A percentile compares a stretch with the other conserved stretches of the same genome.
Evolutionary conservation across 192 early-diverging fungal genomes (phyloP).

Genomic region (Podila epicladia): DNA sequence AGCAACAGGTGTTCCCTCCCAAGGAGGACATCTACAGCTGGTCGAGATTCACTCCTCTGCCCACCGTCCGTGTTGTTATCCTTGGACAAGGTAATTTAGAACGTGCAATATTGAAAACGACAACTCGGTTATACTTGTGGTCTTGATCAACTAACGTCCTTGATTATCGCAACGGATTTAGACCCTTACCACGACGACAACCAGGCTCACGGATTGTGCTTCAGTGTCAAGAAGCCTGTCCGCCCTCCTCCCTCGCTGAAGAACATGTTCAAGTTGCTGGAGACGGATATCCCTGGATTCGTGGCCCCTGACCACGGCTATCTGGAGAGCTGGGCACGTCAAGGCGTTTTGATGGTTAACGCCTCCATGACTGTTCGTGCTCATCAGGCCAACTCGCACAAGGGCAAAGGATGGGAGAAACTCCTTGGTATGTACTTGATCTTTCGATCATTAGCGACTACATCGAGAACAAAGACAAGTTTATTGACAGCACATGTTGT

Average conservation of each 20-base stretch:
- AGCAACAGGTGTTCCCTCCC: slow-evolving; percentile 77
- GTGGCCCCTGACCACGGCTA: slow-evolving; percentile 78
- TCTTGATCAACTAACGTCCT: no score
- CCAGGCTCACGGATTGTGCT: slow-evolving; percentile 93
- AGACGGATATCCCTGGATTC: slow-evolving; percentile 78
- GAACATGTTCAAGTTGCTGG: slow-evolving; percentile 91
- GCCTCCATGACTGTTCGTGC: slow-evolving; percentile 86
- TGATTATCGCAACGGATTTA: slow-evolving; percentile 10
- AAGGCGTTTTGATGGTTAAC: slow-evolving; percentile 93
- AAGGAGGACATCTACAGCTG: slow-evolving; percentile 82
- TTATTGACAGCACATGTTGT: no score
- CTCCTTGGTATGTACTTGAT: slow-evolving; percentile 65
- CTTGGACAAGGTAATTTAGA: slow-evolving; percentile 83
- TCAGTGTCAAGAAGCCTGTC: slow-evolving; percentile 87
- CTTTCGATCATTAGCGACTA: slow-evolving; percentile 3
- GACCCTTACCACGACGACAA: slow-evolving; percentile 76
- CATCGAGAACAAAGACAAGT: no score
- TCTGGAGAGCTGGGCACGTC: slow-evolving; percentile 81
- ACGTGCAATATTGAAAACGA: no score
- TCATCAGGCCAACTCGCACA: slow-evolving; percentile 84
- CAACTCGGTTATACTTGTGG: no score
- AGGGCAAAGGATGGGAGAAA: slow-evolving; percentile 82
- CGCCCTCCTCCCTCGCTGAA: slow-evolving; percentile 83
- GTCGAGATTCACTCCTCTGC: slow-evolving; percentile 78
- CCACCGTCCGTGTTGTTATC: slow-evolving; percentile 85